Percentiles rank a stretch among this genome's conserved stretches.
Evolutionary conservation across 345 rosid species (phyloP).

Genomic region (Eucalyptus guilfoylei): DNA sequence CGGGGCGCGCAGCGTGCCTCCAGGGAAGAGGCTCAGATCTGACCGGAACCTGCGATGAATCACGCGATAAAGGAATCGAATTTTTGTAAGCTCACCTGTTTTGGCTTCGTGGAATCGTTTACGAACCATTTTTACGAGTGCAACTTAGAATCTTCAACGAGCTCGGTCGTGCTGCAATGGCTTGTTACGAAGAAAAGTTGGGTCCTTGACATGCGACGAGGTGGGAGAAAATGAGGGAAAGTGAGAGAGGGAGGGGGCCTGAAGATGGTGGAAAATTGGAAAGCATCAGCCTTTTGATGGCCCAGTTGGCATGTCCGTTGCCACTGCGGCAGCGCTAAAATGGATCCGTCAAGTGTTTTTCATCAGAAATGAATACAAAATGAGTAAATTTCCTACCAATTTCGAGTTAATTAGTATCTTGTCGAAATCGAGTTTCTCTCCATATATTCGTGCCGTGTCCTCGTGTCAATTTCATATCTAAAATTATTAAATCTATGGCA

Average conservation of each 20-base stretch:
- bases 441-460: not conserved
- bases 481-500: not conserved
- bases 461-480: not conserved
- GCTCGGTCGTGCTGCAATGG: not conserved
- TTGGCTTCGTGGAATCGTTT: slow-evolving; percentile 45
- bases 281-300: not conserved
- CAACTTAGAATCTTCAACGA: not conserved
- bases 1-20: not conserved
- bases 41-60: not conserved
- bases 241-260: no score
- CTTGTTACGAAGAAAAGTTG: not conserved
- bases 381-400: not conserved
- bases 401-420: fast-evolving
- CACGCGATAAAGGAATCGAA: not conserved
- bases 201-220: not conserved
- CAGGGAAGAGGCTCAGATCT: not conserved
- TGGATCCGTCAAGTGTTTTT: not conserved
- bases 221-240: not conserved
- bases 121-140: slow-evolving; percentile 25
- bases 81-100: slow-evolving; percentile 25
- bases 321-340: not conserved
- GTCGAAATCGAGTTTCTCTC: not conserved
- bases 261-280: not conserved
- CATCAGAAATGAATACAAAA: not conserved
- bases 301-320: not conserved